These are phyloP conservation scores for Trichoderma orchidacearum DNA, from an alignment of 495 filamentous ascomycete genomes.

Conservation along the genomic window DNA sequence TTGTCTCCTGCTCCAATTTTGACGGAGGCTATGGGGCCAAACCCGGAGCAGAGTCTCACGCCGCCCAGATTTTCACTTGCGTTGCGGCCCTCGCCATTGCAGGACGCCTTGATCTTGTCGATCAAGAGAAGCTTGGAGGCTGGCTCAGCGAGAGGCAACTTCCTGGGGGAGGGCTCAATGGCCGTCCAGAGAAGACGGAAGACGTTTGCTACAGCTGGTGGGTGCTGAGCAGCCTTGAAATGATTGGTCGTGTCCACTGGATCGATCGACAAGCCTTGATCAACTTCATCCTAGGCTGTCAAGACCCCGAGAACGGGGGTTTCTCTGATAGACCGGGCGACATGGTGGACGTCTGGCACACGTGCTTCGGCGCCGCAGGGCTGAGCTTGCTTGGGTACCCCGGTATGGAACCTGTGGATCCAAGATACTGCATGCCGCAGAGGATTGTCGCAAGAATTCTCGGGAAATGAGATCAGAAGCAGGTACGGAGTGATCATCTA, in stretches of 20 bases:
- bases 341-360: slow-evolving; percentile 97
- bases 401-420: slow-evolving; percentile 69
- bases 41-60: slow-evolving; percentile 83
- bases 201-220: slow-evolving; percentile 99
- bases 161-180: slow-evolving; percentile 78
- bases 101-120: slow-evolving; percentile 66
- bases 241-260: slow-evolving; percentile 83
- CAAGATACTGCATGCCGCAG: slow-evolving; percentile 78
- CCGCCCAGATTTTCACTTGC: slow-evolving; percentile 91
- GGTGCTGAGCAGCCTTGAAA: slow-evolving; percentile 78
- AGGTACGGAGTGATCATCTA: background rate
- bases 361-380: slow-evolving; percentile 76
- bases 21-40: slow-evolving; percentile 85
- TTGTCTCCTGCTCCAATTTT: slow-evolving; percentile 74
- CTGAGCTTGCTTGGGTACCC: slow-evolving; percentile 68
- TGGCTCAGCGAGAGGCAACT: slow-evolving; percentile 94
- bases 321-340: slow-evolving; percentile 83
- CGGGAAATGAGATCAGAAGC: slow-evolving; percentile 9
- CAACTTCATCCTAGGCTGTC: slow-evolving; percentile 70
- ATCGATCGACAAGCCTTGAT: slow-evolving; percentile 69
- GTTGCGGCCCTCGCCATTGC: slow-evolving; percentile 80
- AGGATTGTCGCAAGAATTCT: slow-evolving; percentile 42
- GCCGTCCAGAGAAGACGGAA: slow-evolving; percentile 86
- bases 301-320: slow-evolving; percentile 76
- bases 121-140: slow-evolving; percentile 63